Conservation (phyloP, 495 filamentous ascomycete species). For the Aspergillus campestris region DNA sequence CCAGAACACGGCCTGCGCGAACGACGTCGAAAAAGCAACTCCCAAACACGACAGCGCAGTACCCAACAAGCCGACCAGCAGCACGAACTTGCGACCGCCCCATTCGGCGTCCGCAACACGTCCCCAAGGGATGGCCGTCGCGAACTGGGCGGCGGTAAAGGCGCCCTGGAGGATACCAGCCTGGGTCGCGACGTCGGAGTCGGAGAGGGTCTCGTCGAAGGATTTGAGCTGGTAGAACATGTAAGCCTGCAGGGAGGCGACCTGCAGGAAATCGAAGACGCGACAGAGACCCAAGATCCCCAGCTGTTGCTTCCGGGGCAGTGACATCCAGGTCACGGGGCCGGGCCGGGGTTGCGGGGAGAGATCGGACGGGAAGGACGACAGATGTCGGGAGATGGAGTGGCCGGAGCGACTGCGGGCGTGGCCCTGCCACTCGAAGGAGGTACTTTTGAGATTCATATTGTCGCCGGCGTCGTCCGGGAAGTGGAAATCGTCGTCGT, state of each 20-base stretch:
- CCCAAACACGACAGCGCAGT: constrained; percentile 65
- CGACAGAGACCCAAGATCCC: constrained; percentile 63
- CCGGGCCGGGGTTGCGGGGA: constrained; percentile 15
- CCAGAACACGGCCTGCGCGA: constrained; percentile 66
- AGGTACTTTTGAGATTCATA: constrained; percentile 30
- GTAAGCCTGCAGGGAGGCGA: constrained; percentile 51
- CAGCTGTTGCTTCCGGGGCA: constrained; percentile 70
- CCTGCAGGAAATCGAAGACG: constrained; percentile 48
- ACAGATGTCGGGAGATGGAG: not conserved
- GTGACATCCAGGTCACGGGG: constrained; percentile 55
- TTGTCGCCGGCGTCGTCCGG: constrained; percentile 10
- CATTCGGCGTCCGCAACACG: constrained; percentile 61
- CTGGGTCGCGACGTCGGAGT: constrained; percentile 64
- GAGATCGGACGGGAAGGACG: constrained; percentile 6
- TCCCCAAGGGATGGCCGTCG: constrained; percentile 82
- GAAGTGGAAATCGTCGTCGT: constrained; percentile 7
- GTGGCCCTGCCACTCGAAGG: constrained; percentile 27
- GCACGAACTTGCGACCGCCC: constrained; percentile 66
- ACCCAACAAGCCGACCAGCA: constrained; percentile 66
- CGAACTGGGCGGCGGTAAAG: constrained; percentile 76
- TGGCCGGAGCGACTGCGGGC: constrained; percentile 22
- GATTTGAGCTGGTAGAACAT: constrained; percentile 75
- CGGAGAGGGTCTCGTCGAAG: constrained; percentile 55
- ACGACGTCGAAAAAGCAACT: constrained; percentile 70
- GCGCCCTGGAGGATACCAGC: constrained; percentile 70